Percentiles rank a stretch among this genome's conserved stretches.
Evolutionary conservation across 257 asterid species (phyloP).

Genomic region (Scutellaria minor): DNA sequence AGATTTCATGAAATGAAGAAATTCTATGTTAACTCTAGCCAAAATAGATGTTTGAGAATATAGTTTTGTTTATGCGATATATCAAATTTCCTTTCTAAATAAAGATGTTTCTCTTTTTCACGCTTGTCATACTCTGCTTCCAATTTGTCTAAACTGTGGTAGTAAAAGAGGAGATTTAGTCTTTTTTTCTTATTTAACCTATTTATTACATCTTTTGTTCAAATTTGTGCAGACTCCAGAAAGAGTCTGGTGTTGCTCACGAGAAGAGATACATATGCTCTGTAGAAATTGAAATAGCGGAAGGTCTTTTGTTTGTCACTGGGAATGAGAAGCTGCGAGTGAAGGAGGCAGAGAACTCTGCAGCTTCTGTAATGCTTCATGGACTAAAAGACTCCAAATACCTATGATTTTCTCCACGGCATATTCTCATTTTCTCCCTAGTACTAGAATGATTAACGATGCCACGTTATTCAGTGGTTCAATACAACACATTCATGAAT

Average conservation of each 20-base stretch:
- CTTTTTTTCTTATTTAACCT: background rate
- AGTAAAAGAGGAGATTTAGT: slow-evolving; percentile 1
- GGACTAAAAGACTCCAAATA: slow-evolving; percentile 47
- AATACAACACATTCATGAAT: background rate
- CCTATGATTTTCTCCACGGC: slow-evolving; percentile 30
- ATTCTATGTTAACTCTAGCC: background rate
- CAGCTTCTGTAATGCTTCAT: slow-evolving; percentile 68
- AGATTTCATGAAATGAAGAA: background rate
- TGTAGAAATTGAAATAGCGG: slow-evolving; percentile 52
- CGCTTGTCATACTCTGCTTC: background rate
- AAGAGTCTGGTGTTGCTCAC: slow-evolving; percentile 61
- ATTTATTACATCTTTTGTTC: background rate
- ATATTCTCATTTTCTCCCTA: background rate
- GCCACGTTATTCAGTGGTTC: background rate
- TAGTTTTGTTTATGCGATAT: background rate
- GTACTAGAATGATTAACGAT: background rate
- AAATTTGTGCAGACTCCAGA: slow-evolving; percentile 52
- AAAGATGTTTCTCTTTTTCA: background rate
- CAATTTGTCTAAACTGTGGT: background rate
- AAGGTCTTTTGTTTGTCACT: slow-evolving; percentile 30
- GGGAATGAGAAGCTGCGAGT: slow-evolving; percentile 64
- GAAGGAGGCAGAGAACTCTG: slow-evolving; percentile 81
- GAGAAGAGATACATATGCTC: slow-evolving; percentile 66
- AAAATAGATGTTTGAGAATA: background rate
- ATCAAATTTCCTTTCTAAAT: background rate